Evolutionary conservation across 768 basidiomycete species (phyloP), one percentile per base, ranked within the genome.

Genomic region (Cystobasidium ongulense): DNA sequence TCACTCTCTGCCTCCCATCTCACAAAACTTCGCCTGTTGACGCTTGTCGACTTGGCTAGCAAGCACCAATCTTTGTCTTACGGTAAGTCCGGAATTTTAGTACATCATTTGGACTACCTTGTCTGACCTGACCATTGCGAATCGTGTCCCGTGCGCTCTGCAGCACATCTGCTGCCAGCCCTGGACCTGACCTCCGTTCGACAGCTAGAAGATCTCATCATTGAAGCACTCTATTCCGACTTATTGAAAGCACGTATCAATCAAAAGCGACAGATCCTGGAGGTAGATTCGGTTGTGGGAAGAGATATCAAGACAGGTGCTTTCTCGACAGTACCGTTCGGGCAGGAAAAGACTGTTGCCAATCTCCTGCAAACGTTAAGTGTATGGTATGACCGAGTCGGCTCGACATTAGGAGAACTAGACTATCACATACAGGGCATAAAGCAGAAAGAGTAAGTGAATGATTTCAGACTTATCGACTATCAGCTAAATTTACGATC

Each of bases 151-250:
- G 59, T 21, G 57, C 67, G 7, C n/a, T 18, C 33, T 35, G 8
- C 67, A 76, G 67, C 77, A 61, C 43, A 43, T 31, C 90, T 98
- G 1, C 85, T 91, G 7, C 80, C 86, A 63, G 83, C 85, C 1
- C 85, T 99, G 23, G 86, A 91, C 62, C 85, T 95, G 81, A 84
- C 87, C 1, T 88, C 86, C 4, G 87, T 94, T 73, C 88, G 94
- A 67, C 90, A 90, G 72, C 87, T 99, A 1, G 95, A 99, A 81
- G 94, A 97, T 81, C 87, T 97, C 76, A 90, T 98, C 80, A 98
- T 99, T 81, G 93, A 97, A 78, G 90, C 90, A 13, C 93, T 97
- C 81, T 98, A 97, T 82, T 87, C 90, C 46, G 90, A 91, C 80
- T 84, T 96, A 43, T 84, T 99, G 41, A 87, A 87, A 63, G 95